Conservation (phyloP, 2,329 filamentous ascomycete genomes). For the Pseudofabraea citricarpa region DNA sequence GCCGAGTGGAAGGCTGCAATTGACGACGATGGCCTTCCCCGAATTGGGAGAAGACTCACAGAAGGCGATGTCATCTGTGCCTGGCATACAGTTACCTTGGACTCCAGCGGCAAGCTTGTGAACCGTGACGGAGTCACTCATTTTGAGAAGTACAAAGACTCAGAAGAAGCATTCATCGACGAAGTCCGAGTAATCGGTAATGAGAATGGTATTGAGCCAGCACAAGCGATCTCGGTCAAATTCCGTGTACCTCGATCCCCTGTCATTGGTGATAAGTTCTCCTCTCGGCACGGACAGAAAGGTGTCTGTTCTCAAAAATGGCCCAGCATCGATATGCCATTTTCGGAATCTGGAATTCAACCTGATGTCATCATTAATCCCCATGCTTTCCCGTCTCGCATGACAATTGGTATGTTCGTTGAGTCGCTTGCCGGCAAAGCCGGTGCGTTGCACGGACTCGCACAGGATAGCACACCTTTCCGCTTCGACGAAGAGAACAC, state of each 20-base stretch:
- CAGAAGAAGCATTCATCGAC: slow-evolving; percentile 83
- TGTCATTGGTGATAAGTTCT: slow-evolving; percentile 98
- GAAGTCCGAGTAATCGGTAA: slow-evolving; percentile 87
- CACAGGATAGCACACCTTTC: slow-evolving; percentile 94
- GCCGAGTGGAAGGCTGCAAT: slow-evolving; percentile 67
- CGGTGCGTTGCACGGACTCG: slow-evolving; percentile 88
- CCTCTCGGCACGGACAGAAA: slow-evolving; percentile 96
- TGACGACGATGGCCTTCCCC: slow-evolving; percentile 82
- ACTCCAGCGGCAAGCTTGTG: slow-evolving; percentile 71
- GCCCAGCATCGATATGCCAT: slow-evolving; percentile 91
- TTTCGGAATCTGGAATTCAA: slow-evolving; percentile 92
- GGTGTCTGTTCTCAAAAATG: slow-evolving; percentile 96
- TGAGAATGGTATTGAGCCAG: slow-evolving; percentile 76
- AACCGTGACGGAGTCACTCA: slow-evolving; percentile 84
- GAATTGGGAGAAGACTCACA: slow-evolving; percentile 70
- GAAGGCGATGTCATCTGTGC: slow-evolving; percentile 84
- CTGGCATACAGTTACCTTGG: slow-evolving; percentile 81
- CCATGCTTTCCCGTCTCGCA: slow-evolving; percentile 97
- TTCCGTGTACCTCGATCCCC: slow-evolving; percentile 86
- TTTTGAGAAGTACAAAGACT: slow-evolving; percentile 91
- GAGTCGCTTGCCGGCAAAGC: slow-evolving; percentile 95
- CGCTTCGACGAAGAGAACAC: slow-evolving; percentile 90
- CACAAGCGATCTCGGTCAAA: slow-evolving; percentile 88
- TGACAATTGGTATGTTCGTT: slow-evolving; percentile 99
- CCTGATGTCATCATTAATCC: slow-evolving; percentile 99